phyloP scores from a whole-genome alignment of 2,329 filamentous ascomycete species.

The Ceratocystis diversiconidia region DNA sequence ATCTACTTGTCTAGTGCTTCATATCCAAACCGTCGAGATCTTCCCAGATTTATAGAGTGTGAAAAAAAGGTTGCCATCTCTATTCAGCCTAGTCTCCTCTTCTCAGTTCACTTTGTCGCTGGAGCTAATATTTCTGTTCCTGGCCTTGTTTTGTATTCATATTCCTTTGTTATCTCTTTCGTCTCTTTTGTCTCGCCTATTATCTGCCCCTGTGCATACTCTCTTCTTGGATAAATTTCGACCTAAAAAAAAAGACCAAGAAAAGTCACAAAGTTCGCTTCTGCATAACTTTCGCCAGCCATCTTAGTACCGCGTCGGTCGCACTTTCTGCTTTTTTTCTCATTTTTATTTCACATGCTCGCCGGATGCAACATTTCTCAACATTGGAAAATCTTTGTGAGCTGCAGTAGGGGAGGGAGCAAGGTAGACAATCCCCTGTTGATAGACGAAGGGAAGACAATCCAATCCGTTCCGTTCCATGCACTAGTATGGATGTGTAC shows the following conservation, averaged over 20 bases:
- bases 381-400: too few species aligned
- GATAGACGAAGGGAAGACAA: too few species aligned
- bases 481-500: not conserved
- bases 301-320: not conserved
- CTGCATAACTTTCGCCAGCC: not conserved
- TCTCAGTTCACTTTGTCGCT: not conserved
- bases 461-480: not conserved
- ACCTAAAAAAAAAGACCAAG: not conserved
- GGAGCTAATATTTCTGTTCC: not conserved
- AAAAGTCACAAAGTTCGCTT: too few species aligned
- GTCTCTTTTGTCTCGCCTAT: not conserved
- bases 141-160: not conserved
- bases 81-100: too few species aligned
- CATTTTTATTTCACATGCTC: too few species aligned
- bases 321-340: too few species aligned
- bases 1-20: too few species aligned
- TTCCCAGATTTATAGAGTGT: not conserved
- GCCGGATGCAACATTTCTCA: too few species aligned
- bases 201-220: not conserved
- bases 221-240: not conserved
- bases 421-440: too few species aligned
- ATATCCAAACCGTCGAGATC: too few species aligned
- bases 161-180: not conserved
- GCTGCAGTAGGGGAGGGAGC: too few species aligned
- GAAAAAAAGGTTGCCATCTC: not conserved